phyloP scores from a whole-genome alignment of 2,329 filamentous ascomycete genomes.

The Seiridium cupressi region DNA sequence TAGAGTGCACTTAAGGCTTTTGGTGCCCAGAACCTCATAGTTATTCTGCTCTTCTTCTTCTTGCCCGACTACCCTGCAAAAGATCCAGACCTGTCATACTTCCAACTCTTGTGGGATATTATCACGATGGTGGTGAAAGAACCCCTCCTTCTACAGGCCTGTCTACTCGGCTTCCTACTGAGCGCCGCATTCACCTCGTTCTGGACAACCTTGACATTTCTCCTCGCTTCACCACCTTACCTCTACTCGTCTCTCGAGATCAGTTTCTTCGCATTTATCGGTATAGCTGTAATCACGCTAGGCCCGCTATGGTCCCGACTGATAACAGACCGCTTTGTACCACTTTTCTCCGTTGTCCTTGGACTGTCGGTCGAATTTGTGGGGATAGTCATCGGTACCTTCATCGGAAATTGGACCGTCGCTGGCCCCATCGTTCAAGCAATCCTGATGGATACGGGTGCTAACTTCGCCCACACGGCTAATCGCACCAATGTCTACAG shows the following conservation, averaged over 20 bases:
- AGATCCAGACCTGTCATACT: conserved; percentile 59
- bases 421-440: conserved; percentile 74
- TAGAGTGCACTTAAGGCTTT: conserved; percentile 36
- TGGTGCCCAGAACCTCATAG: conserved; percentile 62
- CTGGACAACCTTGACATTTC: conserved; percentile 78
- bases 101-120: conserved; percentile 59
- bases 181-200: conserved; percentile 60
- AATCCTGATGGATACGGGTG: conserved; percentile 67
- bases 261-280: conserved; percentile 77
- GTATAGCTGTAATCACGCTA: conserved; percentile 65
- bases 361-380: conserved; percentile 57
- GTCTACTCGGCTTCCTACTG: conserved; percentile 32
- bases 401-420: conserved; percentile 62
- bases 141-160: conserved; percentile 63
- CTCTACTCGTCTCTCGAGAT: conserved; percentile 66
- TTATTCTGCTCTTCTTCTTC: conserved; percentile 59
- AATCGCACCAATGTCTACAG: conserved; percentile 69
- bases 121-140: conserved; percentile 54
- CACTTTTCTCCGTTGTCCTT: conserved; percentile 65
- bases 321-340: conserved; percentile 69
- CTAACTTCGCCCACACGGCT: conserved; percentile 72
- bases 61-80: conserved; percentile 70
- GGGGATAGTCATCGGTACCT: conserved; percentile 67
- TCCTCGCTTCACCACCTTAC: conserved; percentile 70
- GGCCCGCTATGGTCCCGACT: conserved; percentile 68